Evolutionary conservation across 805 yeast species (phyloP).

Genomic region (Scheffersomyces stipitis): DNA sequence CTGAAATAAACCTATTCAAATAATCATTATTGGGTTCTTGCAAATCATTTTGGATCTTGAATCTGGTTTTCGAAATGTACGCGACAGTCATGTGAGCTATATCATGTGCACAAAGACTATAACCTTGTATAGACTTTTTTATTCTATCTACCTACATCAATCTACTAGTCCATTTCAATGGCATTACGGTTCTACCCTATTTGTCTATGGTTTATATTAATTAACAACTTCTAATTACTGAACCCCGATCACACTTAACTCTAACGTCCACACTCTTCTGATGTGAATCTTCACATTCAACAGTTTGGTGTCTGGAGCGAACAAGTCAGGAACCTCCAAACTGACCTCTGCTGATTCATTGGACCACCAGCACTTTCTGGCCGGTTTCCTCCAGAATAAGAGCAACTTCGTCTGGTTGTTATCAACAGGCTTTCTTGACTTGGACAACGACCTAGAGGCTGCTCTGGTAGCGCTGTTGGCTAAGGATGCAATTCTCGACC

Average conservation of each 20-base stretch:
- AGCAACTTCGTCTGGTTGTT: constrained; percentile 59
- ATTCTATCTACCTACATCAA: no score
- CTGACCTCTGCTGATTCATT: constrained; percentile 53
- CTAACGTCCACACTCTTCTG: constrained; percentile 96
- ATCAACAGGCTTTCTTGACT: constrained; percentile 43
- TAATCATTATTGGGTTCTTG: no score
- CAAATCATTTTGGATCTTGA: no score
- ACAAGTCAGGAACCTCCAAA: constrained; percentile 24
- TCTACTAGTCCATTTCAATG: no score
- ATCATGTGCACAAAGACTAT: no score
- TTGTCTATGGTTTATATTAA: no score
- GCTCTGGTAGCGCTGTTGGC: constrained; percentile 58
- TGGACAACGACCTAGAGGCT: constrained; percentile 58
- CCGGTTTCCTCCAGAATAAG: constrained; percentile 96
- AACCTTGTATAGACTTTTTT: no score
- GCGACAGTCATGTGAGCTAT: no score
- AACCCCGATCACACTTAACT: constrained; percentile 85
- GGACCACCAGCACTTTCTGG: constrained; percentile 98
- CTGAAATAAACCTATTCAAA: no score
- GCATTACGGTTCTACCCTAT: no score
- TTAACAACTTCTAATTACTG: no score
- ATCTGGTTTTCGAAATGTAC: no score
- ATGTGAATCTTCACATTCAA: constrained; percentile 67
- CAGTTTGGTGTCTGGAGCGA: constrained; percentile 22
- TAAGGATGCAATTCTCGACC: constrained; percentile 58